phyloP scores from a whole-genome alignment of 1,139 yeast species.

The Geotrichum fermentans region DNA sequence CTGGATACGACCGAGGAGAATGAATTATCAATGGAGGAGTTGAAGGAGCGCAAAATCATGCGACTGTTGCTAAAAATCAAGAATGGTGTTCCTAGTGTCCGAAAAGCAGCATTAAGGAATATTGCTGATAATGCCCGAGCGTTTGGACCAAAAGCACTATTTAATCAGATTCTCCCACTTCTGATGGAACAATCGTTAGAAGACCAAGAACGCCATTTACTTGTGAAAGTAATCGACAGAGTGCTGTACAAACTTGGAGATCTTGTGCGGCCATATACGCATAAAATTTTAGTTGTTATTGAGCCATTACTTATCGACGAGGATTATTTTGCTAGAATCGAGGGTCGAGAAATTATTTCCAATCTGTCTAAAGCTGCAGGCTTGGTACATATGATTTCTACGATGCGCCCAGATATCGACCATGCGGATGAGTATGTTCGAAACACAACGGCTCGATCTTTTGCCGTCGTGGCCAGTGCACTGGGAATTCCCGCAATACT shows the following conservation, averaged over 20 bases:
- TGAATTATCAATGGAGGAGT: slow-evolving; percentile 48
- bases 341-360: slow-evolving; percentile 75
- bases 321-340: slow-evolving; percentile 64
- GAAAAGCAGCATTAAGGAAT: slow-evolving; percentile 68
- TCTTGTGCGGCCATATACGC: slow-evolving; percentile 66
- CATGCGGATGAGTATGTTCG: slow-evolving; percentile 79
- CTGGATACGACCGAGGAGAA: slow-evolving; percentile 40
- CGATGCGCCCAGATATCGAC: slow-evolving; percentile 77
- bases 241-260: slow-evolving; percentile 62
- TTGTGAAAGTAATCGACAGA: slow-evolving; percentile 72
- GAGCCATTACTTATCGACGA: slow-evolving; percentile 80
- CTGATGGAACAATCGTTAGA: slow-evolving; percentile 68
- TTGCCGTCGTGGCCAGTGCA: slow-evolving; percentile 82
- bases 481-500: slow-evolving; percentile 66
- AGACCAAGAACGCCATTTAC: slow-evolving; percentile 77
- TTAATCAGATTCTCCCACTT: slow-evolving; percentile 67
- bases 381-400: slow-evolving; percentile 66
- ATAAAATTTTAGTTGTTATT: slow-evolving; percentile 64
- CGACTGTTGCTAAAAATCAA: slow-evolving; percentile 63
- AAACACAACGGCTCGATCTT: slow-evolving; percentile 68
- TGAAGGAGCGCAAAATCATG: slow-evolving; percentile 58
- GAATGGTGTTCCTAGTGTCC: slow-evolving; percentile 63
- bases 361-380: slow-evolving; percentile 80
- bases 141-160: slow-evolving; percentile 66
- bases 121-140: slow-evolving; percentile 59